Conservation (phyloP, 495 filamentous ascomycete species). For the Patellaria atrata region DNA sequence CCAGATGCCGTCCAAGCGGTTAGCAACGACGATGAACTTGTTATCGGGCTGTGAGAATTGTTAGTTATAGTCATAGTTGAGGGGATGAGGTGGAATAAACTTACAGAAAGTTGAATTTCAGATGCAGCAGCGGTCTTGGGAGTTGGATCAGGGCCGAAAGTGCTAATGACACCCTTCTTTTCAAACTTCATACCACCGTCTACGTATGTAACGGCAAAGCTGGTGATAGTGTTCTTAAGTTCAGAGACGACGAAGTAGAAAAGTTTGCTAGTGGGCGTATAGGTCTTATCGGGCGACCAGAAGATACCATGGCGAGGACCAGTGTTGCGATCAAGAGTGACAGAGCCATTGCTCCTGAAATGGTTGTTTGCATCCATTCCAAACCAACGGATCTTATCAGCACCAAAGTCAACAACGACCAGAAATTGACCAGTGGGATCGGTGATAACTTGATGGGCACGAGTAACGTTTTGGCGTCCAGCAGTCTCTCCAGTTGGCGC, state of each 20-base stretch:
- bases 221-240: conserved; percentile 20
- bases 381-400: conserved; percentile 25
- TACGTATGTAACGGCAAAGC: conserved; percentile 22
- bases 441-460: conserved; percentile 25
- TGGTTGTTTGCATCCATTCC: too few relatives aligned
- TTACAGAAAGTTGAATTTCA: conserved; percentile 47
- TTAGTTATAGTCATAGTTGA: conserved; percentile 11
- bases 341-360: too few relatives aligned
- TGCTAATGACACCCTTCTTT: conserved; percentile 13
- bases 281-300: conserved; percentile 13
- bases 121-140: conserved; percentile 33
- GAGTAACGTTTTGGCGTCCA: conserved; percentile 22
- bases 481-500: conserved; percentile 14
- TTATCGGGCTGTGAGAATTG: conserved; percentile 35
- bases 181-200: conserved; percentile 21
- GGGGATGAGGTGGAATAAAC: conserved; percentile 12
- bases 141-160: conserved; percentile 15
- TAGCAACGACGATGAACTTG: conserved; percentile 47
- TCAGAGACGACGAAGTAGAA: conserved; percentile 24
- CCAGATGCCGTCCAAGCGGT: conserved; percentile 43
- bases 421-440: conserved; percentile 29
- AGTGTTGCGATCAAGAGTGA: conserved; percentile 16
- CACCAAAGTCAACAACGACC: conserved; percentile 28
- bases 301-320: conserved; percentile 29
- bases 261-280: conserved; percentile 1